A percentile compares a stretch with the other conserved stretches of the same genome.
These are phyloP conservation scores for Pseudogymnoascus sp. DNA, from an alignment of 2,329 filamentous ascomycete species.

Conservation along the genomic window DNA sequence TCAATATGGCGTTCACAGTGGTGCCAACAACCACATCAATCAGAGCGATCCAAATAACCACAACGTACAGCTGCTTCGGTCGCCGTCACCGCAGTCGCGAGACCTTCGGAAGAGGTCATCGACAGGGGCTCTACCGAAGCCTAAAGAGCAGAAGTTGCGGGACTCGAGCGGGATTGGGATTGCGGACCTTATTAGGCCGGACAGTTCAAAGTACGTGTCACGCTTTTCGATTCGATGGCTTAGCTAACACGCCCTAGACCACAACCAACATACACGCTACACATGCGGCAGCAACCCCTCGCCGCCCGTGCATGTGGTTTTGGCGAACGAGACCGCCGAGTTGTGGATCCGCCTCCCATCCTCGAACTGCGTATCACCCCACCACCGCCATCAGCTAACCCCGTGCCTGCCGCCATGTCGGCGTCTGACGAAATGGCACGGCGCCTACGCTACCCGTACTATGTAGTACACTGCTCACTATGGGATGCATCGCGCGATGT, in stretches of 20 bases:
- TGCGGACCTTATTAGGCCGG: neutral
- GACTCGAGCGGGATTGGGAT: conserved; percentile 1
- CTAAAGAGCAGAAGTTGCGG: neutral
- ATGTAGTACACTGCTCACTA: conserved; percentile 69
- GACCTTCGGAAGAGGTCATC: neutral
- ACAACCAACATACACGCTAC: conserved; percentile 30
- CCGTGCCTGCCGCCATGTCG: neutral
- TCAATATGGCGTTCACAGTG: neutral
- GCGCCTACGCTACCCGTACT: conserved; percentile 52
- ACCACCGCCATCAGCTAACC: conserved; percentile 23
- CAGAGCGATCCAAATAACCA: neutral
- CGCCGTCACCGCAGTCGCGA: neutral
- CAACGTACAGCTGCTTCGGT: neutral
- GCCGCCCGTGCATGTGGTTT: conserved; percentile 76
- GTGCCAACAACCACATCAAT: neutral
- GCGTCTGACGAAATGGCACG: conserved; percentile 32
- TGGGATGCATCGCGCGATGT: conserved; percentile 59
- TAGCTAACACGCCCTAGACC: neutral
- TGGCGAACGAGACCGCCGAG: conserved; percentile 70
- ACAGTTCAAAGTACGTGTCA: neutral
- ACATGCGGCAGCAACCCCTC: conserved; percentile 67
- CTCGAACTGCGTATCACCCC: conserved; percentile 63
- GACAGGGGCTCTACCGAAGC: neutral
- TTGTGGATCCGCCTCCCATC: conserved; percentile 78
- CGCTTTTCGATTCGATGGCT: neutral